phyloP scores from a whole-genome alignment of 2,329 filamentous ascomycete species.

The Colletotrichum sp. region DNA sequence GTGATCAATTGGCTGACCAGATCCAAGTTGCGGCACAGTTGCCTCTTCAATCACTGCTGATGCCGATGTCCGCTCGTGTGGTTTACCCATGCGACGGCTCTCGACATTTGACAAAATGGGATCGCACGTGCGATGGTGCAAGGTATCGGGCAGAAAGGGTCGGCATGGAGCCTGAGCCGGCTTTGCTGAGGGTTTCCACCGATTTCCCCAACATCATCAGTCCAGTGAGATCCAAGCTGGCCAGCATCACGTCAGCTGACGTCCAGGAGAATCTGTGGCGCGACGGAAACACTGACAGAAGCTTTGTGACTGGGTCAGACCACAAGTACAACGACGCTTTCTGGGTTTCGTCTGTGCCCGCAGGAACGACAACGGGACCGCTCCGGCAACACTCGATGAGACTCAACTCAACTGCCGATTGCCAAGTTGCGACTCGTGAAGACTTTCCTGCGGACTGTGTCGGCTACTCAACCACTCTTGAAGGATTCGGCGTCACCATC shows the following conservation, averaged over 20 bases:
- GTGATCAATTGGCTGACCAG: not conserved
- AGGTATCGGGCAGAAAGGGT: not conserved
- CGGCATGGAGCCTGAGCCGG: conserved; percentile 11
- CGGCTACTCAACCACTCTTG: conserved; percentile 3
- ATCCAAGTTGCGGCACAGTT: conserved; percentile 1
- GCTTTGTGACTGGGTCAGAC: not conserved
- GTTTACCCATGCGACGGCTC: conserved; percentile 12
- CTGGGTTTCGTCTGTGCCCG: conserved; percentile 16
- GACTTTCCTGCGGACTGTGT: conserved; percentile 7
- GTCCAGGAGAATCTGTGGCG: conserved; percentile 18
- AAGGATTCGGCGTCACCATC: conserved; percentile 11
- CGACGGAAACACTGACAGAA: not conserved
- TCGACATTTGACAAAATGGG: conserved; percentile 4
- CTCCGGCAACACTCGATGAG: conserved; percentile 18
- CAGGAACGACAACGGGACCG: conserved; percentile 8
- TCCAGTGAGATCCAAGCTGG: not conserved
- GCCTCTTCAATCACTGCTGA: conserved; percentile 12
- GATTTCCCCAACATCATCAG: not conserved
- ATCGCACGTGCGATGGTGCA: not conserved
- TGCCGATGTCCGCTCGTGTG: conserved; percentile 1
- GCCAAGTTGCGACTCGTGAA: not conserved
- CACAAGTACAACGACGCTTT: conserved; percentile 13
- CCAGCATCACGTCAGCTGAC: conserved; percentile 8
- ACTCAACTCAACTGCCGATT: conserved; percentile 11
- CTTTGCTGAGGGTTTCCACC: not conserved